Conservation (phyloP, 2,329 filamentous ascomycete genomes). For the Tolypocladium endophyticum region DNA sequence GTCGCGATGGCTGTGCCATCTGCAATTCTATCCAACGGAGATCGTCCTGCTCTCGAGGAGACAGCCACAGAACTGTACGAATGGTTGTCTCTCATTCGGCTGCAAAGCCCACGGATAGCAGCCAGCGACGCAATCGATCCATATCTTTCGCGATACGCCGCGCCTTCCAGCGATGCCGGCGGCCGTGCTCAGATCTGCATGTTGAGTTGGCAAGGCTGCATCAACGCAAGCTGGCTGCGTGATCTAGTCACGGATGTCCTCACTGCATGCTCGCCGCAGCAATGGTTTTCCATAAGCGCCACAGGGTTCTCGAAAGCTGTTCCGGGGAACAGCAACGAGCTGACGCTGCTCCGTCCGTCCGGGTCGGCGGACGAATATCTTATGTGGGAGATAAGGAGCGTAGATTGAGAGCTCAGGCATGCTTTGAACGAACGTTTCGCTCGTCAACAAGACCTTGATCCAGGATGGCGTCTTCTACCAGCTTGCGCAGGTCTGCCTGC, state of each 20-base stretch:
- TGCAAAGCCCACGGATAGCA: conserved; percentile 54
- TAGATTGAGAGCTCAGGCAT: conserved; percentile 36
- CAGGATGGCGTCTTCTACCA: conserved; percentile 71
- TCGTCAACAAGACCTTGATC: conserved; percentile 54
- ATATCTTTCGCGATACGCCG: conserved; percentile 57
- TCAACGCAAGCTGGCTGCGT: conserved; percentile 42
- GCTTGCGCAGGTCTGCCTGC: conserved; percentile 64
- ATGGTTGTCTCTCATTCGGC: conserved; percentile 59
- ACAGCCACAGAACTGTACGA: conserved; percentile 57
- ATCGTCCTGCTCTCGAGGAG: conserved; percentile 47
- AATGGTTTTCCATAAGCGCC: conserved; percentile 46
- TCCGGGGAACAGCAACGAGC: conserved; percentile 34
- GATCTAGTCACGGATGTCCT: conserved; percentile 35
- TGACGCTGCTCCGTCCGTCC: conserved; percentile 42
- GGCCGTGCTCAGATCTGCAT: conserved; percentile 29
- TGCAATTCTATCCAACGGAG: conserved; percentile 20
- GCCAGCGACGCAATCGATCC: conserved; percentile 51
- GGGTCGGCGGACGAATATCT: conserved; percentile 41
- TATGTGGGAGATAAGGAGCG: conserved; percentile 46
- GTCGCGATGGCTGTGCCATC: conserved; percentile 14
- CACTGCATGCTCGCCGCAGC: conserved; percentile 26
- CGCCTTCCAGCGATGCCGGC: conserved; percentile 30
- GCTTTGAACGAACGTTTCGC: conserved; percentile 53
- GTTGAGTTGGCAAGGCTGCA: conserved; percentile 49
- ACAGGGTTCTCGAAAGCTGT: conserved; percentile 39